phyloP scores from a whole-genome alignment of 352 stramenopile genomes.

The Aphanomyces invadans region DNA sequence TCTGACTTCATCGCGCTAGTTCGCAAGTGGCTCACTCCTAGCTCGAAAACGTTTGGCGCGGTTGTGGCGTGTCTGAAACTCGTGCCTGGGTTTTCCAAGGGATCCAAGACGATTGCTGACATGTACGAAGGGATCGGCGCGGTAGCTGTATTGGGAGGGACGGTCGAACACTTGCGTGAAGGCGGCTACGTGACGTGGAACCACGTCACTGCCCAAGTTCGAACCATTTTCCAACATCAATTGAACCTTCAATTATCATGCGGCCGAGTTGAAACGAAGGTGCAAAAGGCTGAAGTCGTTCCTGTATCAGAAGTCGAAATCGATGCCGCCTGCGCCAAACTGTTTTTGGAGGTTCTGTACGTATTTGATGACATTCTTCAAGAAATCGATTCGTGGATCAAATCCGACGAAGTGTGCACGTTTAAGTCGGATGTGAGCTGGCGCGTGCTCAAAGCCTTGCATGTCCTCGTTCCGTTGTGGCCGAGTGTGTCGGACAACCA shows the following conservation, averaged over 20 bases:
- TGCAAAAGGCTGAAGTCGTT: constrained; percentile 27
- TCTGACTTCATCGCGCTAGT: background rate
- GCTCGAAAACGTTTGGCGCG: background rate
- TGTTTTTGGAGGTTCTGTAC: background rate
- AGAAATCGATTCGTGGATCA: constrained; percentile 37
- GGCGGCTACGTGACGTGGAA: constrained; percentile 32
- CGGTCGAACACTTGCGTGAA: constrained; percentile 35
- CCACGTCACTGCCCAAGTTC: constrained; percentile 26
- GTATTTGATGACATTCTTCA: constrained; percentile 28
- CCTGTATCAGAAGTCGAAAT: constrained; percentile 15
- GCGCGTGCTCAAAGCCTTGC: constrained; percentile 48
- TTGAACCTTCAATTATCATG: constrained; percentile 13
- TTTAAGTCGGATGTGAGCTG: constrained; percentile 32
- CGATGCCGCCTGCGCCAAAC: background rate
- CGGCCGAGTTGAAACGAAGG: constrained; percentile 6
- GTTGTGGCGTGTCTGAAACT: constrained; percentile 1
- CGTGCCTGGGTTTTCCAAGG: background rate
- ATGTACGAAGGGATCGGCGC: constrained; percentile 39
- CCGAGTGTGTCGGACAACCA: constrained; percentile 58
- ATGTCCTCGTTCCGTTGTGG: constrained; percentile 36
- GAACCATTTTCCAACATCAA: constrained; percentile 26
- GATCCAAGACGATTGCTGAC: background rate
- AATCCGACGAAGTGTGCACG: constrained; percentile 16
- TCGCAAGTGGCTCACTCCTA: background rate
- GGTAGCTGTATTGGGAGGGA: constrained; percentile 41